Conservation (phyloP, 306 rosid genomes). For the Glycine latifolia region DNA sequence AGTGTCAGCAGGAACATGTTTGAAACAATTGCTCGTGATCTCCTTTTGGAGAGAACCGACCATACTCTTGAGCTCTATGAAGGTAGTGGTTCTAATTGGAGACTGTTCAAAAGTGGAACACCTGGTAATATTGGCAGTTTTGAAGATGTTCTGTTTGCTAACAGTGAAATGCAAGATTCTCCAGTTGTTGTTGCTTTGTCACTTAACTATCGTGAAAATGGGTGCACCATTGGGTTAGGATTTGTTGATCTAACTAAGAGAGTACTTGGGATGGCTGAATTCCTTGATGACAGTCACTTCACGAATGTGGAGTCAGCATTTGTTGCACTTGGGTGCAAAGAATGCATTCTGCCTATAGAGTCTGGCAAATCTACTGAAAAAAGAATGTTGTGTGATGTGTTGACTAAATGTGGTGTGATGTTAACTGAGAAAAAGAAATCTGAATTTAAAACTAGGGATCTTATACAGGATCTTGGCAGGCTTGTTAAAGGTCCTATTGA, state of each 20-base stretch:
- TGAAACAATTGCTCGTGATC: conserved; percentile 85
- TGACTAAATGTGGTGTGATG: conserved; percentile 90
- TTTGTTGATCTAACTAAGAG: conserved; percentile 88
- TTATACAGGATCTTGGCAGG: conserved; percentile 89
- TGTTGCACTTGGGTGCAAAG: conserved; percentile 97
- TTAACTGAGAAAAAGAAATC: conserved; percentile 87
- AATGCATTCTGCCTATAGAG: conserved; percentile 82
- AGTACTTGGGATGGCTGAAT: conserved; percentile 87
- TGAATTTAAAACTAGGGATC: conserved; percentile 88
- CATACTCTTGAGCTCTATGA: conserved; percentile 92
- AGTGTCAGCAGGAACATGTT: conserved; percentile 85
- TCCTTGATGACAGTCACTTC: conserved; percentile 91
- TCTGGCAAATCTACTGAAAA: conserved; percentile 68
- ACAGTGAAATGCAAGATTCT: conserved; percentile 97
- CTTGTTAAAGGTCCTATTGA: conserved; percentile 94
- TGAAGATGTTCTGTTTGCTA: conserved; percentile 91
- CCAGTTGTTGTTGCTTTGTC: conserved; percentile 79
- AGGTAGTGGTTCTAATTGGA: conserved; percentile 95
- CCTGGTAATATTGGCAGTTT: conserved; percentile 96
- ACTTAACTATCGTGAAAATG: conserved; percentile 77
- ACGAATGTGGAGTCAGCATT: conserved; percentile 90
- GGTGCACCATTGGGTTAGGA: conserved; percentile 83
- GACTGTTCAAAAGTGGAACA: conserved; percentile 81
- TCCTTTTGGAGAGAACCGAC: conserved; percentile 91
- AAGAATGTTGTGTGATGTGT: conserved; percentile 68